Base-by-base conservation (phyloP, 148 eudicot genomes). In the Euryodendron excelsum region DNA sequence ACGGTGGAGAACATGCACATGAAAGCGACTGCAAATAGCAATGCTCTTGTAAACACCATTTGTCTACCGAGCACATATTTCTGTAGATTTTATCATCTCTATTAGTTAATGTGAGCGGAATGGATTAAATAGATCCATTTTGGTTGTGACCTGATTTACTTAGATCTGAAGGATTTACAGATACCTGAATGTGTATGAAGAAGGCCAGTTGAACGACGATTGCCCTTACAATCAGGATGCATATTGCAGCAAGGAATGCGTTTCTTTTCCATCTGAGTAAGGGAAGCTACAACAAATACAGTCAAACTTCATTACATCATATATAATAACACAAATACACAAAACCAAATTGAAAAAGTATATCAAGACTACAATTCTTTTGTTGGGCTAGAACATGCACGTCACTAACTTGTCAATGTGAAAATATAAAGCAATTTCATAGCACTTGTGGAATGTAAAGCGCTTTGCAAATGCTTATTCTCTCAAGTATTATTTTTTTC, bases 191-290 rank as follows among this genome's bases (percentile, higher is more conserved):
- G 66, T 72, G 81, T 25, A 61, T n/a, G 39, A 34, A 79, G 45
- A 72, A 79, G 18, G 81, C 81, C 52, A 79, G 30, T 34, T 79
- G 76, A 48, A 72, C 77, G 0, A 63, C 48, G 6, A 79, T 14
- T 72, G 77, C 81, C 69, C 81, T 79, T 5, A 79, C 81, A 61
- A 59, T 48, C 36, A 79, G 23, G 34, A 79, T 79, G 69, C 77
- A 72, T 47, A 33, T 48, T 79, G 81, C 81, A 50, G 81, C 76
- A 14, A 79, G 81, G 14, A 73, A 79, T 20, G 77, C 77, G 21
- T 79, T 79, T 63, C 62, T 79, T 61, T 79, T 79, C 81, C 81
- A 79, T 72, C 81, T 79, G 61, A 79, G 77, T 1, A 62, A 31
- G 20, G 77, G 81, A 25, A 79, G 62, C 81, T 72, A 50, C 66